Evolutionary conservation across 2,329 filamentous ascomycete genomes (phyloP).

Genomic region (Harringtonia aguacate): DNA sequence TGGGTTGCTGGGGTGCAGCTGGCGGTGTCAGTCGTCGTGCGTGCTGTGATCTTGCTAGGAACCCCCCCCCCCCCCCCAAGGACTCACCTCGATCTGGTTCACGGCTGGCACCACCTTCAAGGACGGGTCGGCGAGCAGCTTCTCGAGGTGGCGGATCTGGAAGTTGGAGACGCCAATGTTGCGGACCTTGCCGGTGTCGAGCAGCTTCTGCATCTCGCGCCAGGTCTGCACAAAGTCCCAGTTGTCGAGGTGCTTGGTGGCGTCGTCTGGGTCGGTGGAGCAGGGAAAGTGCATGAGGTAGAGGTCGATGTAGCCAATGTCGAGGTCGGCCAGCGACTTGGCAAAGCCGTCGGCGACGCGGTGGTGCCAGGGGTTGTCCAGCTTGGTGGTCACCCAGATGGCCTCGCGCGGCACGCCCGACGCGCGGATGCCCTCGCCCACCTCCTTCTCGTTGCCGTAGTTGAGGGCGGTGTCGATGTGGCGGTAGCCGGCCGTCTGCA

Average conservation of each 20-base stretch:
- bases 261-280: slow-evolving; percentile 13
- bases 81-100: slow-evolving; percentile 51
- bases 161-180: slow-evolving; percentile 53
- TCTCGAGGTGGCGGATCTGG: slow-evolving; percentile 45
- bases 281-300: slow-evolving; percentile 50
- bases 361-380: slow-evolving; percentile 51
- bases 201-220: slow-evolving; percentile 45
- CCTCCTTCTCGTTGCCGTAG: slow-evolving; percentile 56
- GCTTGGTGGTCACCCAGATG: slow-evolving; percentile 49
- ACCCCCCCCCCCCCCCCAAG: too few relatives aligned
- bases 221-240: slow-evolving; percentile 27
- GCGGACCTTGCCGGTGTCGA: slow-evolving; percentile 37
- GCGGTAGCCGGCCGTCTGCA: slow-evolving; percentile 29
- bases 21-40: too few relatives aligned
- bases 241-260: slow-evolving; percentile 25
- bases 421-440: slow-evolving; percentile 48
- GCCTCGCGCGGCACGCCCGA: slow-evolving; percentile 49
- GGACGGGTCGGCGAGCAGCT: slow-evolving; percentile 35
- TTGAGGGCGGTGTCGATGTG: slow-evolving; percentile 42
- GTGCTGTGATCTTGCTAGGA: too few relatives aligned
- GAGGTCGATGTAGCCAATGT: slow-evolving; percentile 56
- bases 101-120: slow-evolving; percentile 35
- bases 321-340: slow-evolving; percentile 40
- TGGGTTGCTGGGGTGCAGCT: slow-evolving; percentile 71
- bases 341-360: slow-evolving; percentile 49